phyloP scores from a whole-genome alignment of 2,329 filamentous ascomycete genomes.

The Scedosporium minutisporum region DNA sequence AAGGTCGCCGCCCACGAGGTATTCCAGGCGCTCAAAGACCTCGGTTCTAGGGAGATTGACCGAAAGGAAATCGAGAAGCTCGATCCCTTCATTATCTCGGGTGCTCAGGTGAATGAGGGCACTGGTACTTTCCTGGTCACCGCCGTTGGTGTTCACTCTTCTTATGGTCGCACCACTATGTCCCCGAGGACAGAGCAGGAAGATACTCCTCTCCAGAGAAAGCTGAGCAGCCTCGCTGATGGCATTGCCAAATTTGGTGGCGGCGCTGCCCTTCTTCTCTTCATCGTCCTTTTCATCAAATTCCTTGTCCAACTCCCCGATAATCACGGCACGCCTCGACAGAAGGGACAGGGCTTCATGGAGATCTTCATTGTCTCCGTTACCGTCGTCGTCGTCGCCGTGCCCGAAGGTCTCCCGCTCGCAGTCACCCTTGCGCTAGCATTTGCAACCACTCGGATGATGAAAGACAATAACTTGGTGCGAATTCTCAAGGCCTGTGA shows the following conservation, averaged over 20 bases:
- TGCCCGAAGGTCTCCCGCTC: slow-evolving; percentile 56
- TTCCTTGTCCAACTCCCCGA: slow-evolving; percentile 55
- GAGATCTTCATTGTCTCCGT: slow-evolving; percentile 57
- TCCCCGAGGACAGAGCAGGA: slow-evolving; percentile 40
- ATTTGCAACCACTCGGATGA: slow-evolving; percentile 59
- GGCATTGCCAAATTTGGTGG: slow-evolving; percentile 38
- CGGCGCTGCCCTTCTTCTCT: slow-evolving; percentile 61
- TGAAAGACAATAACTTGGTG: slow-evolving; percentile 62
- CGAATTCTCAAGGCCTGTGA: slow-evolving; percentile 59
- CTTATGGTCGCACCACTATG: slow-evolving; percentile 47
- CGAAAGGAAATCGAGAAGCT: slow-evolving; percentile 19
- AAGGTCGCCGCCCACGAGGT: slow-evolving; percentile 53
- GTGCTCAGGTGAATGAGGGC: slow-evolving; percentile 43
- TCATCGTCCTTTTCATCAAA: slow-evolving; percentile 69
- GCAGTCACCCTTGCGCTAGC: slow-evolving; percentile 60
- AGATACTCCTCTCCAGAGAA: slow-evolving; percentile 44
- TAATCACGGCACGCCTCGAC: slow-evolving; percentile 35
- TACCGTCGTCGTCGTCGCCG: slow-evolving; percentile 57
- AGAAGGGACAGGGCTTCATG: slow-evolving; percentile 51
- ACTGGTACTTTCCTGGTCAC: slow-evolving; percentile 45
- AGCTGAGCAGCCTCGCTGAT: slow-evolving; percentile 30
- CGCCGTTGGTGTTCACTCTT: slow-evolving; percentile 45
- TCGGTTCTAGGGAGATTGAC: slow-evolving; percentile 28
- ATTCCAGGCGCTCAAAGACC: slow-evolving; percentile 34
- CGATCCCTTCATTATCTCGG: slow-evolving; percentile 57